A percentile compares a stretch with the other conserved stretches of the same genome.
phyloP scores from a whole-genome alignment of 495 filamentous ascomycete species.

The Tuber umbilicatum region DNA sequence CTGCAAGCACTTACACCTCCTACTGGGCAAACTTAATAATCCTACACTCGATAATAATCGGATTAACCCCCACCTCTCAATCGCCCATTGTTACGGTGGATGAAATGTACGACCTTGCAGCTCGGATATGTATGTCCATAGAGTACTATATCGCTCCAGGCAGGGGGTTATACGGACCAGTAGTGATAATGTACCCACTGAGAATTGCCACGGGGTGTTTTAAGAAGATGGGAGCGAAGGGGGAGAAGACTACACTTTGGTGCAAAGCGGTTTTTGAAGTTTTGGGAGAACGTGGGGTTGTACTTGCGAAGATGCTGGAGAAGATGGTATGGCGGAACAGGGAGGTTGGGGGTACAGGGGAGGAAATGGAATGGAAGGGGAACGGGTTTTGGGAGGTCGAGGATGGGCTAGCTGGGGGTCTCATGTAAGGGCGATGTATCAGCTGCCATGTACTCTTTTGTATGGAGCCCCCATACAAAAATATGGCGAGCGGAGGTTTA shows the following conservation, averaged over 20 bases:
- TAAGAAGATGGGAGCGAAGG: background rate
- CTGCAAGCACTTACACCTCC: background rate
- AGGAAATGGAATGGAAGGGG: background rate
- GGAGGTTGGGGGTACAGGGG: background rate
- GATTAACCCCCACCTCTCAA: background rate
- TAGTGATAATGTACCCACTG: background rate
- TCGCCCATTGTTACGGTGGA: background rate
- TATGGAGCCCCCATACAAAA: too few species aligned
- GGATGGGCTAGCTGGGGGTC: background rate
- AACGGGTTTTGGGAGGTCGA: background rate
- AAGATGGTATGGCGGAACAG: background rate
- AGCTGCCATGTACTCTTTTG: too few species aligned
- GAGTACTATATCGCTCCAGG: background rate
- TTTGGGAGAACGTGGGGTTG: background rate
- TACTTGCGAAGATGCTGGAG: background rate
- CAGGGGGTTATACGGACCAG: background rate
- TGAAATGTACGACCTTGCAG: background rate
- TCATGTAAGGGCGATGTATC: too few species aligned
- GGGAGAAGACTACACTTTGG: background rate
- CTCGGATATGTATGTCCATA: background rate
- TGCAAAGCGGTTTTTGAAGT: background rate
- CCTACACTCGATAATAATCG: background rate
- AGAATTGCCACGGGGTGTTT: background rate
- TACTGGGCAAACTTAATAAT: background rate
- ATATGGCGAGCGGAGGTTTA: background rate